Evolutionary conservation across 768 basidiomycete species (phyloP), one percentile per base, ranked within the genome.

Genomic region (Lactifluus hygrophoroides): DNA sequence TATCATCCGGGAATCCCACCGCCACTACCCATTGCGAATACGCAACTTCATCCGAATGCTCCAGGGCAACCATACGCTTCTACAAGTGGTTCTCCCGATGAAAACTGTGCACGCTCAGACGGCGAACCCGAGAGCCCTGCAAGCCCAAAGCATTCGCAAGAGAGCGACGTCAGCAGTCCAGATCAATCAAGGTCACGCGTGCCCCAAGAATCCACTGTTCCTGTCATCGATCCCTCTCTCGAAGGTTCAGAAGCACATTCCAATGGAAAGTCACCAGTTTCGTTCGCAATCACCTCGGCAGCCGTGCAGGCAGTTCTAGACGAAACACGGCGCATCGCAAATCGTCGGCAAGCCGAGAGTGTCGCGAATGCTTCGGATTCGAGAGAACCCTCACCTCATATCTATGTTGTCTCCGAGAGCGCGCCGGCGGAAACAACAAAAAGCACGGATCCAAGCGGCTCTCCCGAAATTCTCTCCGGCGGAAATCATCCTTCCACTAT

Each of bases 401-500:
- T 30, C 19, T 51, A 42, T 28, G 27, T 28, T 21, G 16, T 46
- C 14, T 50, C 59, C 25, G 55, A 50, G 45, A 44, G 32, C 10
- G 30, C 32, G 32, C 19, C 45, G 14, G 19, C 35, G 19, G 25
- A 49, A 37, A n/a, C 28, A 44, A 42, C 35, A 27, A 55, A 21
- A 13, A n/a, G 27, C 8, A 21, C n/a, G 16, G 49, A 56, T 42
- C 25, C 54, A 21, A 34, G 28, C 19, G 28, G 27, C 30, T 19
- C 65, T 66, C 10, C 64, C 63, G 37, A 58, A 49, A 72, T 71
- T 32, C 72, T 77, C 13, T 74, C 72, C 42, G 73, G 75, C 16
- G 76, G 78, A 76, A 80, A 80, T 58, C 75, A 79, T 61, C 49
- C 42, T 9, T 56, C 59, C n/a, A 56, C 59, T 1, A 78, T 83